Conservation (phyloP, 108 stramenopile species). For the Aurantiochytrium sp. region DNA sequence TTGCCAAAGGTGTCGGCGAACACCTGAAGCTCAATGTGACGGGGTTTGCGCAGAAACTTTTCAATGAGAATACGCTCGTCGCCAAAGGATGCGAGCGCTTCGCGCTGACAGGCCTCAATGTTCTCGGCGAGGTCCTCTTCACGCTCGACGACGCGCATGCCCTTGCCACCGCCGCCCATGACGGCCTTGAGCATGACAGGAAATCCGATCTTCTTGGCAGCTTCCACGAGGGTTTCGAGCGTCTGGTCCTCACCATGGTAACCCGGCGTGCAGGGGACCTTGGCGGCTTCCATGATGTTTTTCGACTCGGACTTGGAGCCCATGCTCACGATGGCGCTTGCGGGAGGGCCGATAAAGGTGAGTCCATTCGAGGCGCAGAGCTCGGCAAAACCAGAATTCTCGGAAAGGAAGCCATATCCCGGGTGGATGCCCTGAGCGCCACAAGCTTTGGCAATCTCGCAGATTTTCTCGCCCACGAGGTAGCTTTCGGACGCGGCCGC, state of each 20-base stretch:
- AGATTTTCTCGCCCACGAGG: slow-evolving; percentile 64
- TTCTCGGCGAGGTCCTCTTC: slow-evolving; percentile 55
- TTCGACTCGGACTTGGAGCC: slow-evolving; percentile 54
- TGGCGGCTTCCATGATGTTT: slow-evolving; percentile 54
- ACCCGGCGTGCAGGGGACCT: slow-evolving; percentile 57
- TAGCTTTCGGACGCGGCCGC: slow-evolving; percentile 64
- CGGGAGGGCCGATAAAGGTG: slow-evolving; percentile 78
- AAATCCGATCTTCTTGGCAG: slow-evolving; percentile 53
- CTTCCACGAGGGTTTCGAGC: slow-evolving; percentile 31
- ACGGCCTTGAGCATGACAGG: slow-evolving; percentile 90
- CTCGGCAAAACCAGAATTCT: slow-evolving; percentile 62
- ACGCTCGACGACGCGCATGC: slow-evolving; percentile 69
- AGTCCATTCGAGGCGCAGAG: slow-evolving; percentile 34
- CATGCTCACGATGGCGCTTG: slow-evolving; percentile 68
- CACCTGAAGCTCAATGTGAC: slow-evolving; percentile 91
- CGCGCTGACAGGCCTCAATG: slow-evolving; percentile 58
- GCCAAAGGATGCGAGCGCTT: slow-evolving; percentile 68
- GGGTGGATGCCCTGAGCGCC: slow-evolving; percentile 82
- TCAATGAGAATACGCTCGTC: slow-evolving; percentile 74
- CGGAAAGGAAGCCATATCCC: slow-evolving; percentile 73
- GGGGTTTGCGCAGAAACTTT: slow-evolving; percentile 66
- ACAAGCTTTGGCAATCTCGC: slow-evolving; percentile 32
- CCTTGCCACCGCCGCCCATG: slow-evolving; percentile 87
- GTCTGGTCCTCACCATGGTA: slow-evolving; percentile 58
- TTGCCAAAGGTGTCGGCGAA: slow-evolving; percentile 83